These are phyloP conservation scores for Closterium sp. DNA, from an alignment of 139 green algal species.

Conservation along the genomic window DNA sequence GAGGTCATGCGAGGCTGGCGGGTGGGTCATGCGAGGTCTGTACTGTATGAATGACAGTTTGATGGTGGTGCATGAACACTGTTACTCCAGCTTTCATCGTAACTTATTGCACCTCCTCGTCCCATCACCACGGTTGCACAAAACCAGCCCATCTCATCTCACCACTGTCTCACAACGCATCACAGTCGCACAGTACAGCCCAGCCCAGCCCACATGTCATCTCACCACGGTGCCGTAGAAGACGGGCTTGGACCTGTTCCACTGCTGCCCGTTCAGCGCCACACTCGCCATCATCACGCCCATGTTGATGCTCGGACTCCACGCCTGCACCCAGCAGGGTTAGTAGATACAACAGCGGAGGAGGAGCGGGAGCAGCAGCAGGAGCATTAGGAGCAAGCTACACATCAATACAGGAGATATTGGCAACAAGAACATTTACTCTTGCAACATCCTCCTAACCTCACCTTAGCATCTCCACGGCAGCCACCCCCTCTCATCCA, in stretches of 20 bases:
- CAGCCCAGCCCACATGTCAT: background rate
- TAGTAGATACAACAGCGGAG: background rate
- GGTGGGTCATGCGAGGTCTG: background rate
- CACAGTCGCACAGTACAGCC: background rate
- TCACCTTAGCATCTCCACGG: background rate
- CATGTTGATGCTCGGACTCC: slow-evolving; percentile 5
- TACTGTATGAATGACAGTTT: no score
- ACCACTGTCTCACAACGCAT: background rate
- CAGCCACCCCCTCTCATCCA: background rate
- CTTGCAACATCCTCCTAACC: background rate
- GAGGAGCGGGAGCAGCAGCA: background rate
- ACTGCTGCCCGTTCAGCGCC: slow-evolving; percentile 25
- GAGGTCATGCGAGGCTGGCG: no score
- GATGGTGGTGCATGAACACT: no score
- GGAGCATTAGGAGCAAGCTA: background rate
- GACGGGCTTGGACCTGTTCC: background rate
- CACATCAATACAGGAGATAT: background rate
- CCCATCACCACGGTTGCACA: background rate
- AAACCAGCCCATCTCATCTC: background rate
- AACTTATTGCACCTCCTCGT: no score
- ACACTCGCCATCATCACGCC: slow-evolving; percentile 21
- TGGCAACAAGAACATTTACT: background rate
- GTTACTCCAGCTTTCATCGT: no score
- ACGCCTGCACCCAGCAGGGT: slow-evolving; percentile 2
- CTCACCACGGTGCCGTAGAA: slow-evolving; percentile 26